phyloP scores from a whole-genome alignment of 805 yeast species.

The Cyberlindnera meyerae region DNA sequence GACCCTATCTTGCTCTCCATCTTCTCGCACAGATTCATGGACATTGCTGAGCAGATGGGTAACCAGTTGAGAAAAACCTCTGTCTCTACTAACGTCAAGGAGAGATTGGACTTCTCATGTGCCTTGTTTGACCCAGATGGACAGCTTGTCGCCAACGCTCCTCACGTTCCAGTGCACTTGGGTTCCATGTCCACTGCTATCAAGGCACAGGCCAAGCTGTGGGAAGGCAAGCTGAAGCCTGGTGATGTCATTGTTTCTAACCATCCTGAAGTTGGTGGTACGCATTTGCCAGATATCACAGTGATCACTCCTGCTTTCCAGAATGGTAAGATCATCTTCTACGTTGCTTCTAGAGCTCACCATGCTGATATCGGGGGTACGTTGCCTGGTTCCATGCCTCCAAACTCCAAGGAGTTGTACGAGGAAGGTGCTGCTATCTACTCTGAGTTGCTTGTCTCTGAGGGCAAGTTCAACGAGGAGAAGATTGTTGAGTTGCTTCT shows the following conservation, averaged over 20 bases:
- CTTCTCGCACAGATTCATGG: conserved; percentile 82
- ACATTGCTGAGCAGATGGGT: conserved; percentile 90
- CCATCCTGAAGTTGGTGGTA: conserved; percentile 82
- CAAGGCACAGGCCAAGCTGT: conserved; percentile 54
- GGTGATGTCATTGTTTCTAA: conserved; percentile 79
- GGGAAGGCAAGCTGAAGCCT: conserved; percentile 58
- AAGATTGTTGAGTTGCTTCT: conserved; percentile 57
- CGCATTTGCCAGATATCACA: conserved; percentile 87
- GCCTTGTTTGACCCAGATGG: conserved; percentile 76
- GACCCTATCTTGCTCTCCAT: conserved; percentile 74
- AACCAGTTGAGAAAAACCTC: conserved; percentile 72
- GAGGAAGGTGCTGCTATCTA: conserved; percentile 90
- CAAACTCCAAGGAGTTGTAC: conserved; percentile 75
- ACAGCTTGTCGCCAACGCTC: conserved; percentile 83
- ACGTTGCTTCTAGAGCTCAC: conserved; percentile 82
- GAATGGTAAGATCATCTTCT: conserved; percentile 60
- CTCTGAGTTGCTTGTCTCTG: conserved; percentile 66
- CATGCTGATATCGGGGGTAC: conserved; percentile 77
- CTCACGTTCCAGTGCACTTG: conserved; percentile 81
- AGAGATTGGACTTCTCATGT: conserved; percentile 78
- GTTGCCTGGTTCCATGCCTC: conserved; percentile 93
- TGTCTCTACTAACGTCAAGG: conserved; percentile 79
- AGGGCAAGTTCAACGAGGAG: conserved; percentile 73
- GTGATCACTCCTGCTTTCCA: conserved; percentile 86
- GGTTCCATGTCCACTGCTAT: conserved; percentile 86